Evolutionary conservation across 1,139 yeast species (phyloP), one percentile per base, ranked within the genome.

Genomic region (Schizosaccharomyces versatilis): DNA sequence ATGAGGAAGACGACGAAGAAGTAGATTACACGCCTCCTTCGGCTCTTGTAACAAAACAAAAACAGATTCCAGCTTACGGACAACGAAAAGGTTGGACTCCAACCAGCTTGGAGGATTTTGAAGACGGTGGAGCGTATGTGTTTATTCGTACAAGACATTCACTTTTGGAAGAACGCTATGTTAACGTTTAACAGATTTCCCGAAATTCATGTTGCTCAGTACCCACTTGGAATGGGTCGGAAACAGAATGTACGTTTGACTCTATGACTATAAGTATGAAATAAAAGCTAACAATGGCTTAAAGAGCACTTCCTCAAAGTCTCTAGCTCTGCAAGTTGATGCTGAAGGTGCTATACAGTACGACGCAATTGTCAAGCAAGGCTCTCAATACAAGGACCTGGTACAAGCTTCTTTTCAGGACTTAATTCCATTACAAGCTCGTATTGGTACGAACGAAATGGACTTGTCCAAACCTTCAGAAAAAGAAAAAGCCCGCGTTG

Each of bases 401-500:
- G 63, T 70, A 15, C 73, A 71, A 52, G 60, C 71, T 3, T 63
- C 69, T 0, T 68, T 71, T 54, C 63, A 67, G 15, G 78, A 73
- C 53, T 66, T 75, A 55, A 67, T 75, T 41, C 80, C 80, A 0
- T 62, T 75, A 39, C 65, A 79, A 53, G 74, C 72, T 52, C 66
- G 72, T 17, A 68, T 68, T 44, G 65, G 67, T 51, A 64, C 67
- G 15, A 70, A 69, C 8, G 67, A 66, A 15, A 54, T 67, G 6
- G 59, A 63, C 9, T 62, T 69, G 15, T 67, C 60, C 0, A 61
- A 68, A 47, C 80, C 81, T 0, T 63, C 73, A 0, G 67, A 67
- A 14, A 71, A 68, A 2, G 71, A 69, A 38, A 68, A 76, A 6
- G 63, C 63, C 2, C 67, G 62, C 32, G 68, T 74, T 1, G 68